These are phyloP conservation scores for Aschersonia sp. DNA, from an alignment of 2,329 filamentous ascomycete genomes.

Conservation along the genomic window DNA sequence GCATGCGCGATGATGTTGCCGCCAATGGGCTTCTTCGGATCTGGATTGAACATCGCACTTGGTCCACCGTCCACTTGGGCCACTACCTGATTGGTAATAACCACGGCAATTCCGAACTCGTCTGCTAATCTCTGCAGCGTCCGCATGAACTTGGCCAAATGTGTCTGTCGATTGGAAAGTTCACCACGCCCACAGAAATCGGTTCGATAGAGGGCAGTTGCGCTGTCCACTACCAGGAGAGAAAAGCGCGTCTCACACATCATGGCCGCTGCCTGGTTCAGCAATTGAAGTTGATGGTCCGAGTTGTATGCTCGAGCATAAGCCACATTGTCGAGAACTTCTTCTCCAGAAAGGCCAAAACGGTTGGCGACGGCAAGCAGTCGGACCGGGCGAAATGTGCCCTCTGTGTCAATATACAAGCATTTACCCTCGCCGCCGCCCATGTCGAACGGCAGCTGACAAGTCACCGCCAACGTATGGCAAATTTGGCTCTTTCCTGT, in stretches of 20 bases:
- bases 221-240: constrained; percentile 87
- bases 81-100: constrained; percentile 98
- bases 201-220: constrained; percentile 87
- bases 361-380: constrained; percentile 84
- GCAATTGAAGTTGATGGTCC: constrained; percentile 87
- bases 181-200: constrained; percentile 96
- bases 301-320: constrained; percentile 98
- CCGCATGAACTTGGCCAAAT: constrained; percentile 79
- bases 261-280: constrained; percentile 93
- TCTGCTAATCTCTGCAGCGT: constrained; percentile 65
- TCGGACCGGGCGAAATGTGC: constrained; percentile 87
- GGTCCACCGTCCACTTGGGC: constrained; percentile 95
- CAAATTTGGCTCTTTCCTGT: constrained; percentile 98
- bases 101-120: constrained; percentile 90
- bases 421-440: constrained; percentile 97
- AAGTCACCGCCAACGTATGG: constrained; percentile 95
- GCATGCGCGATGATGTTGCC: constrained; percentile 98
- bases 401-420: constrained; percentile 96
- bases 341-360: constrained; percentile 88
- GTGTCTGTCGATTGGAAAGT: constrained; percentile 81
- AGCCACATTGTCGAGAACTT: constrained; percentile 95
- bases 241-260: constrained; percentile 99
- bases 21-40: constrained; percentile 97
- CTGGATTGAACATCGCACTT: constrained; percentile 96
- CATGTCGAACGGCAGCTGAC: constrained; percentile 97